These are phyloP conservation scores for Pisolithus sp. DNA, from an alignment of 768 basidiomycete species.

Conservation along the genomic window DNA sequence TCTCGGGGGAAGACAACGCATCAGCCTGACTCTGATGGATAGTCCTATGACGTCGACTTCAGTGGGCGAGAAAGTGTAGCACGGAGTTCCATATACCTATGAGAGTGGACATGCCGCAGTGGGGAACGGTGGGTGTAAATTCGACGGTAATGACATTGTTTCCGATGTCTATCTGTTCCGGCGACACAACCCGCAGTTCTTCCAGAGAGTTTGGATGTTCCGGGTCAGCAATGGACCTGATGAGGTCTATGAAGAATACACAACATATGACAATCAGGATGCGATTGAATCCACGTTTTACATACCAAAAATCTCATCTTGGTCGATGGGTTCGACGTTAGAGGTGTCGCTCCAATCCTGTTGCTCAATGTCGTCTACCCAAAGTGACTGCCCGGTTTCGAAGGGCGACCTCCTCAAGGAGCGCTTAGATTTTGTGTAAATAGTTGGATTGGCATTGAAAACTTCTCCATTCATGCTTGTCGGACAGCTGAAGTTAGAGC, in stretches of 20 bases:
- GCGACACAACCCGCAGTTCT: constrained; percentile 91
- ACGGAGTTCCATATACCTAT: constrained; percentile 54
- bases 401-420: constrained; percentile 36
- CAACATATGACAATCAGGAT: not conserved
- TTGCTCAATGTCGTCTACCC: constrained; percentile 46
- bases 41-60: constrained; percentile 49
- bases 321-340: constrained; percentile 70
- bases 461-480: constrained; percentile 46
- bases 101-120: constrained; percentile 95
- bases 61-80: not conserved
- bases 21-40: constrained; percentile 88
- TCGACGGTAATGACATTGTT: constrained; percentile 76
- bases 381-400: constrained; percentile 46
- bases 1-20: constrained; percentile 83
- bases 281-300: not conserved
- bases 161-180: constrained; percentile 66
- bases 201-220: constrained; percentile 94
- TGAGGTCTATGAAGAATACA: constrained; percentile 54
- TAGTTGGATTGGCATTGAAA: constrained; percentile 87
- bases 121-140: constrained; percentile 96
- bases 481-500: not conserved
- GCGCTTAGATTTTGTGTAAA: constrained; percentile 54
- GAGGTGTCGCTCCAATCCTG: constrained; percentile 31
- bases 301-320: constrained; percentile 88
- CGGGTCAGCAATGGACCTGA: constrained; percentile 89